Conservation (phyloP, 2,329 filamentous ascomycete species). For the Aspergillus caelatus region DNA sequence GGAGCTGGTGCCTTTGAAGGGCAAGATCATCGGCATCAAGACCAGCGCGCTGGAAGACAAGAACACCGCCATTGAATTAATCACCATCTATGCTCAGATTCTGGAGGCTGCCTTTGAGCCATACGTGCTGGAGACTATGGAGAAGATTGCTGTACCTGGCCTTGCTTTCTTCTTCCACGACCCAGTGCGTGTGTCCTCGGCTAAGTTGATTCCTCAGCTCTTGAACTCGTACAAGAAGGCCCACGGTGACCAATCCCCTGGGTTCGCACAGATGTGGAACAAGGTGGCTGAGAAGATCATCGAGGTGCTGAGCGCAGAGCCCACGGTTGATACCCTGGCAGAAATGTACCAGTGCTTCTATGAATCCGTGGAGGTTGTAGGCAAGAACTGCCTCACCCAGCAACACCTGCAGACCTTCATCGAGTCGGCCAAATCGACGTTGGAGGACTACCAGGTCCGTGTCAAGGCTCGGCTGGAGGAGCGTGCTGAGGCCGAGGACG, state of each 20-base stretch:
- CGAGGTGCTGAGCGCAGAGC: slow-evolving; percentile 90
- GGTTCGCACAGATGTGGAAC: slow-evolving; percentile 81
- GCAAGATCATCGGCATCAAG: slow-evolving; percentile 97
- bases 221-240: slow-evolving; percentile 93
- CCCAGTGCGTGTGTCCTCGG: slow-evolving; percentile 90
- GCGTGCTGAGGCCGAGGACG: slow-evolving; percentile 79
- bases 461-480: slow-evolving; percentile 84
- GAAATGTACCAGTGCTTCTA: slow-evolving; percentile 99
- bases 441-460: slow-evolving; percentile 90
- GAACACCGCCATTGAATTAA: slow-evolving; percentile 98
- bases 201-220: slow-evolving; percentile 90
- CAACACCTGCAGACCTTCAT: slow-evolving; percentile 87
- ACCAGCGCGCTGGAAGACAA: slow-evolving; percentile 97
- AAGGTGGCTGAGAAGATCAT: slow-evolving; percentile 86
- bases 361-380: slow-evolving; percentile 92
- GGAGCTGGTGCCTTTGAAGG: slow-evolving; percentile 95
- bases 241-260: slow-evolving; percentile 76
- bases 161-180: slow-evolving; percentile 99
- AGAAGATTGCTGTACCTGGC: slow-evolving; percentile 91
- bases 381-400: slow-evolving; percentile 76
- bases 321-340: slow-evolving; percentile 91
- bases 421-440: slow-evolving; percentile 77
- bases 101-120: slow-evolving; percentile 91
- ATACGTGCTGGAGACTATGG: slow-evolving; percentile 91
- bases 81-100: slow-evolving; percentile 95